Base-by-base conservation (phyloP, 208 protist genomes). In the Trypanosoma congolense region DNA sequence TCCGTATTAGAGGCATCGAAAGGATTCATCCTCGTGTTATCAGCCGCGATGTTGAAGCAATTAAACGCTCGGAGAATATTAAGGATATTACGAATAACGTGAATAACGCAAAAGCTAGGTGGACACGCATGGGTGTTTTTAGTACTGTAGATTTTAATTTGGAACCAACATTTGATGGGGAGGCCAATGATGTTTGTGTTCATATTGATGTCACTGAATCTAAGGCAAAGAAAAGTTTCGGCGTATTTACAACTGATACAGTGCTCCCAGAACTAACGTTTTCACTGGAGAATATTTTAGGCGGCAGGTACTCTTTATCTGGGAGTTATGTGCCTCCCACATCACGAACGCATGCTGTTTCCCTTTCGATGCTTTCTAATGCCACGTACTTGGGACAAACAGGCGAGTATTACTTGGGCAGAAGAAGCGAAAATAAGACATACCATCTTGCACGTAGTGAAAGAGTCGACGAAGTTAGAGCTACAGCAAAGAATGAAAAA, bases 221-320 rank as follows among this genome's bases (percentile, higher is more conserved):
- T 6, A 78, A 77, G 19, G 59, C 79, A 10, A 89, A 75, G 42
- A 87, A 91, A 42, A 76, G 57, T 41, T 70, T 91, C 43, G 87
- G 87, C 21, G 64, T 94, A 31, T 91, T 85, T 49, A 91, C 87
- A 9, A 92, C 87, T 3, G 87, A 94, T 35, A 82, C 87, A 5
- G 67, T 83, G 5, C 43, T 88, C 9, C 87, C 87, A 14, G 83
- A 94, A 45, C 57, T 91, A 10, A 80, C 65, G 3, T 52, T 91
- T 28, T 65, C 83, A 18, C 65, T 94, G 10, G 72, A 90, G 31
- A 88, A 87, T 65, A 73, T 87, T 41, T 50, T 91, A 29, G 83
- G 83, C 18, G 76, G 81, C 10, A 76, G 81, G 3, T 94, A 94
- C 53, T 76, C 76, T 1, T 31, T 91, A 45, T 82, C 75, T 50